phyloP scores from a whole-genome alignment of 2,329 filamentous ascomycete genomes.

The Aschersonia sp. region DNA sequence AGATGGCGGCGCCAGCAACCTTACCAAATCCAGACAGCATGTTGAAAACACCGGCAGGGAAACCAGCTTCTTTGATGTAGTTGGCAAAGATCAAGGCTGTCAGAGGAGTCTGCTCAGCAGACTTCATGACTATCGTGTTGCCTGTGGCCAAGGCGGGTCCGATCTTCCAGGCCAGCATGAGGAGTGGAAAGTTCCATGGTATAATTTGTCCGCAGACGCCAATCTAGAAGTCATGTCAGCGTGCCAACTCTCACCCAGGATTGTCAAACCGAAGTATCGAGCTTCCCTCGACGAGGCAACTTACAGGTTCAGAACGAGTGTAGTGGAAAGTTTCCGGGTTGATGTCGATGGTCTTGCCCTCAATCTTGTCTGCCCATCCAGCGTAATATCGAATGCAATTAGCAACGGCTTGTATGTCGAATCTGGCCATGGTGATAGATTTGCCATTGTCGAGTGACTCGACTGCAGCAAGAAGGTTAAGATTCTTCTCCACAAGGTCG shows the following conservation, averaged over 20 bases:
- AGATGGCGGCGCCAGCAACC: conserved; percentile 61
- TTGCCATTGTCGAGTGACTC: conserved; percentile 87
- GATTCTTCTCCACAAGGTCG: conserved; percentile 65
- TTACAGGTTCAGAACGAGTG: conserved; percentile 57
- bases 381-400: conserved; percentile 61
- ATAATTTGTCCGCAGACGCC: conserved; percentile 81
- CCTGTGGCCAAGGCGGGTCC: conserved; percentile 58
- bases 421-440: conserved; percentile 60
- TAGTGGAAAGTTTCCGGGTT: conserved; percentile 70
- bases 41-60: conserved; percentile 67
- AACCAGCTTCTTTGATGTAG: conserved; percentile 61
- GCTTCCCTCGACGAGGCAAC: conserved; percentile 10
- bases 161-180: conserved; percentile 77
- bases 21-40: conserved; percentile 67
- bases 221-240: conserved; percentile 19
- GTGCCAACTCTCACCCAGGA: neutral
- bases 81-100: conserved; percentile 50
- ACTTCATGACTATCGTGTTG: conserved; percentile 61
- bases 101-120: conserved; percentile 63
- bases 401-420: conserved; percentile 54
- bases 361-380: conserved; percentile 86
- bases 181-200: conserved; percentile 76
- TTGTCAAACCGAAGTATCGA: neutral
- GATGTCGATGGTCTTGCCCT: conserved; percentile 76
- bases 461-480: conserved; percentile 61